Base-by-base conservation (phyloP, 805 yeast genomes). In the Metschnikowia shivogae region DNA sequence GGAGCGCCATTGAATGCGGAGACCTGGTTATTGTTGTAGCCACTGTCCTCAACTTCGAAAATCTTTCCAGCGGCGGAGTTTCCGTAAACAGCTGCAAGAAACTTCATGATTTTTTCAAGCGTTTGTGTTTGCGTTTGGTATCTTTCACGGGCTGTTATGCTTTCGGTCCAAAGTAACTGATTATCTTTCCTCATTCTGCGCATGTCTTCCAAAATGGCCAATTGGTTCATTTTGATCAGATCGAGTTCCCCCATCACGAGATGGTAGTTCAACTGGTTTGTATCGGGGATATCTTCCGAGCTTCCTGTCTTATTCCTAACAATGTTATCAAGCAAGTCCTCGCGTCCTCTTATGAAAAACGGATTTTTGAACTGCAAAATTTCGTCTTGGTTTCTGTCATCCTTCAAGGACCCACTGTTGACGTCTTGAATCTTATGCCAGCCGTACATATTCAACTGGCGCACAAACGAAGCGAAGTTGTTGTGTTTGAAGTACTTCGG, bases 361-460 rank as follows among this genome's bases (percentile, higher is more conserved):
- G 93, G 89, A 52, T 89, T 88, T 50, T 81, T 82, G 68, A 93
- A 93, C 64, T 89, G 95, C 86, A 90, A 84, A 44, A 81, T 77
- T 58, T 93, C 98, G 45, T 90, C 97, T 34, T 68, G 67, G 46
- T 69, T 73, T 33, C 65, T 68, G 45, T 77, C 71, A 32, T 61
- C 65, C 37, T 60, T 60, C 47, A 82, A 66, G 4, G 90, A 77
- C 2, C 95, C 97, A 22, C 85, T 77, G 46, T 70, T 86, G 19
- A 90, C 81, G 65, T 93, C 98, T 65, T 93, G 99, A 4, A 93
- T 93, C 66, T 93, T 93, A 70, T 90, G 98, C 97, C 97, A 93
- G 9, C 99, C 99, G 62, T 93, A 93, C 99, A 93, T 92, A 67
- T 92, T 92, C 58, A 92, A 74, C 62, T 92, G 99, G 50, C 99